Conservation (phyloP, 2,329 filamentous ascomycete genomes). For the Knufia fluminis region DNA sequence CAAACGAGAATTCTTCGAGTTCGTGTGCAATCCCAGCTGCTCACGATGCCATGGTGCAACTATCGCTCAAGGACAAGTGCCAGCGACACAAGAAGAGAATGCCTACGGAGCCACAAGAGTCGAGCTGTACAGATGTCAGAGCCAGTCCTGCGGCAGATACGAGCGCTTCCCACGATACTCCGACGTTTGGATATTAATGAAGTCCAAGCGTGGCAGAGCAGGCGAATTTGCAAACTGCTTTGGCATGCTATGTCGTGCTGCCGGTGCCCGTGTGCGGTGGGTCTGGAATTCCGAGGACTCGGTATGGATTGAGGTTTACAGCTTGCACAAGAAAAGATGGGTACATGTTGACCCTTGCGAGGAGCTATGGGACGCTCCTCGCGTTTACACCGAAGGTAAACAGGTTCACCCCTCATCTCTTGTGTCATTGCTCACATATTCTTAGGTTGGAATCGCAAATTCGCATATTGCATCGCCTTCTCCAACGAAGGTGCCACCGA, state of each 20-base stretch:
- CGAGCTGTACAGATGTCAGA: conserved; percentile 82
- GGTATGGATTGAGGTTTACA: conserved; percentile 97
- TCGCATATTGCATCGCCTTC: conserved; percentile 95
- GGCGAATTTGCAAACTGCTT: conserved; percentile 99
- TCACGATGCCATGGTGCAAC: conserved; percentile 73
- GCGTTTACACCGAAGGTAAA: conserved; percentile 76
- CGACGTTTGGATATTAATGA: conserved; percentile 84
- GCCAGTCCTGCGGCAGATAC: conserved; percentile 61
- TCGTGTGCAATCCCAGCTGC: conserved; percentile 92
- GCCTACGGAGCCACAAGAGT: conserved; percentile 80
- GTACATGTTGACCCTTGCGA: conserved; percentile 95
- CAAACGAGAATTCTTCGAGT: conserved; percentile 87
- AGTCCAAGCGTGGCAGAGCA: conserved; percentile 74
- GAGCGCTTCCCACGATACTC: conserved; percentile 92
- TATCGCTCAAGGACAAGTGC: conserved; percentile 70
- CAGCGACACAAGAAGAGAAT: conserved; percentile 78
- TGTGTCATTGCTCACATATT: conserved; percentile 2
- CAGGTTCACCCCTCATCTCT: conserved; percentile 13
- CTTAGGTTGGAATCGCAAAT: conserved; percentile 81
- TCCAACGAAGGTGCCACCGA: conserved; percentile 73
- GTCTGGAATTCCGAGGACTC: conserved; percentile 98
- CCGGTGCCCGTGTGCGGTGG: conserved; percentile 87
- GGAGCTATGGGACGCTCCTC: conserved; percentile 88
- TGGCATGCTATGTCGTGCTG: conserved; percentile 90
- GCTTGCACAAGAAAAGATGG: conserved; percentile 86